Percentiles rank a stretch among this genome's conserved stretches.
phyloP scores from a whole-genome alignment of 139 green algal genomes.

The Chlorella sp. region DNA sequence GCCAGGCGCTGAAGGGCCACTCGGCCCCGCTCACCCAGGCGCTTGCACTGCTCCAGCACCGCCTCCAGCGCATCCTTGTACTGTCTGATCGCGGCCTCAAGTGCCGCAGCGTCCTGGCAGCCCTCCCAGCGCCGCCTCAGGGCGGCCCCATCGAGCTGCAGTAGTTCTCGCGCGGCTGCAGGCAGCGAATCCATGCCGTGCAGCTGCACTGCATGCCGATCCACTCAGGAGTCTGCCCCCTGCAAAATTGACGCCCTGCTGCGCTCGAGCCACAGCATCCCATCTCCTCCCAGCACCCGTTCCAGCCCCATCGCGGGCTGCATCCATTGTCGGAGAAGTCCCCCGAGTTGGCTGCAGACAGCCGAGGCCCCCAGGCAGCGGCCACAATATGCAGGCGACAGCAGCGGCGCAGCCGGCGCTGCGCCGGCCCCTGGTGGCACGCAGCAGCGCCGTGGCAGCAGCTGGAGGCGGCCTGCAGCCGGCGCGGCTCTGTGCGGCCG shows the following conservation, averaged over 20 bases:
- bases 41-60: slow-evolving; percentile 8
- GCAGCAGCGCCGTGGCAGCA: neutral
- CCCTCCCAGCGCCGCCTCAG: slow-evolving; percentile 17
- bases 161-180: neutral
- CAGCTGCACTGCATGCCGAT: too few relatives aligned
- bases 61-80: slow-evolving; percentile 34
- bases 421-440: slow-evolving; percentile 1
- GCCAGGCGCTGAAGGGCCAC: too few relatives aligned
- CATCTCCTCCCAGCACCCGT: neutral
- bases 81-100: slow-evolving; percentile 23
- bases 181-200: neutral
- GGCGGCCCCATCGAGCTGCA: neutral
- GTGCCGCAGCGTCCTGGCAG: neutral
- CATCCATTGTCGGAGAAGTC: neutral
- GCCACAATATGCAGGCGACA: neutral
- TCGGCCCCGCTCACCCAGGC: neutral
- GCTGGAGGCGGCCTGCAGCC: neutral
- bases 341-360: neutral
- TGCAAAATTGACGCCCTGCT: too few relatives aligned
- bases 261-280: neutral
- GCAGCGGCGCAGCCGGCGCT: slow-evolving; percentile 9
- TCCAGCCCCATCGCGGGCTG: too few relatives aligned
- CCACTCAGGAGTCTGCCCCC: too few relatives aligned
- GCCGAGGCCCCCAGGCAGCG: too few relatives aligned
- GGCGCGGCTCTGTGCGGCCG: neutral